A percentile compares a stretch with the other conserved stretches of the same genome.
Evolutionary conservation across 1,284 basidiomycete genomes (phyloP).

Genomic region (Volvariella surrecta): DNA sequence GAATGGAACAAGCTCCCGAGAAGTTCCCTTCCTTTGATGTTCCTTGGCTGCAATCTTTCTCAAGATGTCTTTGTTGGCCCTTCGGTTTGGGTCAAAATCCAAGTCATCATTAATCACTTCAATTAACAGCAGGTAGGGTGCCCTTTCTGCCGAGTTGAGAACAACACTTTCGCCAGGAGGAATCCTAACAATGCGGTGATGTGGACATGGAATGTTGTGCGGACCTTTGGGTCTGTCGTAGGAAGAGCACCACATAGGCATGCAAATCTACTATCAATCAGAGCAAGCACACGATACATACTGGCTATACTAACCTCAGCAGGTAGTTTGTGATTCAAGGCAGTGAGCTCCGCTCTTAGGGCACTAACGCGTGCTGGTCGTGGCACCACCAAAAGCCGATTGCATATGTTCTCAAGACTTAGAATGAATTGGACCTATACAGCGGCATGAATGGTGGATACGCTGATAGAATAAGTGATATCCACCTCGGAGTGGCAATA

Average conservation of each 20-base stretch:
- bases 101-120: constrained; percentile 91
- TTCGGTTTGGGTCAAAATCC: constrained; percentile 85
- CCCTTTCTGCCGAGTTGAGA: constrained; percentile 94
- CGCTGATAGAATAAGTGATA: constrained; percentile 14
- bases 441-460: constrained; percentile 6
- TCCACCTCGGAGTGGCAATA: constrained; percentile 86
- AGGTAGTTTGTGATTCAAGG: constrained; percentile 92
- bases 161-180: constrained; percentile 98
- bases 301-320: constrained; percentile 61
- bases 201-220: constrained; percentile 47
- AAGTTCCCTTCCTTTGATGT: constrained; percentile 38
- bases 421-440: constrained; percentile 77
- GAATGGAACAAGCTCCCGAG: constrained; percentile 42
- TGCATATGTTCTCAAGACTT: constrained; percentile 88
- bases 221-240: constrained; percentile 42
- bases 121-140: constrained; percentile 89
- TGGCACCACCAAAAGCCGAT: constrained; percentile 86
- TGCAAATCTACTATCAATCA: constrained; percentile 61
- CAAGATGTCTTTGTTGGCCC: constrained; percentile 81
- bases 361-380: constrained; percentile 94
- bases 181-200: constrained; percentile 95
- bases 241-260: constrained; percentile 93
- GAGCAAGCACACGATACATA: constrained; percentile 7
- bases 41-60: constrained; percentile 80
- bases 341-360: constrained; percentile 90